Base-by-base conservation (phyloP, 805 yeast genomes). In the Candida boidinii region DNA sequence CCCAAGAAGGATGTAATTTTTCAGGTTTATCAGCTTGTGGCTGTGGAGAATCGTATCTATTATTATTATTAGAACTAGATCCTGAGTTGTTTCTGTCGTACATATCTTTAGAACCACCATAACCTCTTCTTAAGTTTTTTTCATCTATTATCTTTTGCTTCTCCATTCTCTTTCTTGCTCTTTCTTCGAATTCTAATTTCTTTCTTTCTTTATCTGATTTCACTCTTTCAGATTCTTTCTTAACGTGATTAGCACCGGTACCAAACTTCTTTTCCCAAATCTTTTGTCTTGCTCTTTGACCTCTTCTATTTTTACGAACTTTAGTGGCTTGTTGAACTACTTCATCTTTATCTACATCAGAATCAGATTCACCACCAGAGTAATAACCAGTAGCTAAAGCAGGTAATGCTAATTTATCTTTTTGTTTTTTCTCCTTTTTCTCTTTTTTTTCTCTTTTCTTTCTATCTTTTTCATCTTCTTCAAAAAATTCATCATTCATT, bases 241-340 rank as follows among this genome's bases (percentile, higher is more conserved):
- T 66, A 17, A 88, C 70, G 54, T 92, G 98, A 36, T 75, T 78
- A n/a, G 98, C 98, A 17, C 66, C 62, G 14, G 56, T 55, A 18
- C 97, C 97, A 52, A 67, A 92, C 55, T 92, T 90, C 59, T 72
- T 64, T 52, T 87, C 98, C 97, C 97, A 92, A 33, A 92, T 86
- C 65, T 83, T 81, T 55, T 90, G 92, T 61, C 98, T 77, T 1
- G 96, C 98, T 39, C 97, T 70, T 62, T 92, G 98, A 17, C 98
- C 98, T 56, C 96, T 76, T 60, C 98, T 70, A 56, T 92, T 92
- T 47, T 87, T 86, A 41, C 90, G 71, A 39, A 56, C 60, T 19
- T 70, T 50, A 1, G 78, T 75, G 4, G 67, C 60, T 29, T 62
- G 66, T 36, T 75, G 70, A 5, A 76, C 75, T 8, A 68, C 62